Base-by-base conservation (phyloP, 805 yeast species). In the Yamadazyma nakazawae region DNA sequence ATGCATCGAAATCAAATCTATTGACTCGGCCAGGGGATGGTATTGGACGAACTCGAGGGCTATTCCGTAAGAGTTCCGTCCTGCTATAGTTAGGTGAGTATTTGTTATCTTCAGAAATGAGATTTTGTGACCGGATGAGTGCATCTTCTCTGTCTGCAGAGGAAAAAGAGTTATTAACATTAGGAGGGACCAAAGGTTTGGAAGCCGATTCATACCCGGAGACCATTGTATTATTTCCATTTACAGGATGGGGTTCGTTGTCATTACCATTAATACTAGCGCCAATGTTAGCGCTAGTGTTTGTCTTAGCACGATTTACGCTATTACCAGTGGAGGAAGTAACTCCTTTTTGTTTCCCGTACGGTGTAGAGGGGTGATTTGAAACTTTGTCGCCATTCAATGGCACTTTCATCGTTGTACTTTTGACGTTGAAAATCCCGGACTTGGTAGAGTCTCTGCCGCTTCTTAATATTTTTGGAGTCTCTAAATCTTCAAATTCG, bases 51-150 rank as follows among this genome's bases (percentile, higher is more conserved):
- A 12, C 26, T 17, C 25, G 25, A 16, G 43, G 35, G 17, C 40
- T 38, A 13, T n/a, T 43, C 42, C 35, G 19, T 9, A 21, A 28
- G 12, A 18, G 34, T 2, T 25, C 17, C 9, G 38, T 30, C 11
- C 42, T 28, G 25, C 31, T 43, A 11, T 32, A 25, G 31, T 45
- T 34, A 11, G 66, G 62, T 6, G 60, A 55, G 30, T 58, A 58
- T 43, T 50, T 49, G 49, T 63, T 64, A 24, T 56, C 56, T 30
- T 61, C 64, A 2, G 59, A 49, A 9, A 64, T 57, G 12, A 64
- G 46, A 39, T 58, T 57, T 9, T 49, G 47, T 16, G 40, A 49
- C 16, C 55, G 48, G 12, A 60, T 57, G 12, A 53, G 37, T 2
- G 28, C 28, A 24, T 53, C 57, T 37, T 50, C 58, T 30, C 42